A percentile compares a stretch with the other conserved stretches of the same genome.
Evolutionary conservation across 257 asterid genomes (phyloP).

Genomic region (Orobanche coerulescens): DNA sequence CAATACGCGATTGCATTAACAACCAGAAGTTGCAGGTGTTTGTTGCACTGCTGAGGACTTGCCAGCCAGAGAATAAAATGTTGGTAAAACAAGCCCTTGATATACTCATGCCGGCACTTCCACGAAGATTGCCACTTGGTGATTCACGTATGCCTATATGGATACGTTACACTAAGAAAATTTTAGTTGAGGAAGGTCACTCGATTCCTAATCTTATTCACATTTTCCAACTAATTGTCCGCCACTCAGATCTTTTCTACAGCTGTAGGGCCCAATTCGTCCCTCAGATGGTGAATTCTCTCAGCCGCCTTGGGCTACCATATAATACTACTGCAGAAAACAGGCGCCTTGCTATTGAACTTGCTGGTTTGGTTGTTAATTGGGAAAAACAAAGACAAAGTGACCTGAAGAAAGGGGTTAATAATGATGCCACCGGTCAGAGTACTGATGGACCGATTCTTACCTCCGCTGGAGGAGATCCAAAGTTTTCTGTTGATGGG

Average conservation of each 20-base stretch:
- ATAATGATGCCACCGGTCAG: conserved; percentile 47
- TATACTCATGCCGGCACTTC: conserved; percentile 99
- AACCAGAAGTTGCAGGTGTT: conserved; percentile 60
- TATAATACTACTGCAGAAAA: conserved; percentile 91
- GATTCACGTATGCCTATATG: conserved; percentile 99
- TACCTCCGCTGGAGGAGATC: conserved; percentile 50
- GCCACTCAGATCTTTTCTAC: conserved; percentile 97
- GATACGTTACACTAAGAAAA: conserved; percentile 98
- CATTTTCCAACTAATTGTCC: conserved; percentile 98
- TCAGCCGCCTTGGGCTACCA: conserved; percentile 98
- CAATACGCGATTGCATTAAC: conserved; percentile 15
- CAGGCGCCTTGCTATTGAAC: conserved; percentile 99
- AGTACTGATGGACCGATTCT: conserved; percentile 48
- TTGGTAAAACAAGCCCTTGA: conserved; percentile 98
- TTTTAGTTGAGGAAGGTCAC: conserved; percentile 98
- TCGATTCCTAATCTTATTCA: conserved; percentile 96
- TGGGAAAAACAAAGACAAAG: conserved; percentile 97
- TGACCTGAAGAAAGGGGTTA: conserved; percentile 63
- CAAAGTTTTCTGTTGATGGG: conserved; percentile 65
- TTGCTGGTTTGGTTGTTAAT: conserved; percentile 97
- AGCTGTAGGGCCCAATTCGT: conserved; percentile 99
- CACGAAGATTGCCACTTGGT: conserved; percentile 94
- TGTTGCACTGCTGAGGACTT: conserved; percentile 94
- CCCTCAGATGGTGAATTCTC: conserved; percentile 99
- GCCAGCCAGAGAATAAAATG: conserved; percentile 97